phyloP scores from a whole-genome alignment of 2,329 filamentous ascomycete species.

The Periglandula ipomoeae region DNA sequence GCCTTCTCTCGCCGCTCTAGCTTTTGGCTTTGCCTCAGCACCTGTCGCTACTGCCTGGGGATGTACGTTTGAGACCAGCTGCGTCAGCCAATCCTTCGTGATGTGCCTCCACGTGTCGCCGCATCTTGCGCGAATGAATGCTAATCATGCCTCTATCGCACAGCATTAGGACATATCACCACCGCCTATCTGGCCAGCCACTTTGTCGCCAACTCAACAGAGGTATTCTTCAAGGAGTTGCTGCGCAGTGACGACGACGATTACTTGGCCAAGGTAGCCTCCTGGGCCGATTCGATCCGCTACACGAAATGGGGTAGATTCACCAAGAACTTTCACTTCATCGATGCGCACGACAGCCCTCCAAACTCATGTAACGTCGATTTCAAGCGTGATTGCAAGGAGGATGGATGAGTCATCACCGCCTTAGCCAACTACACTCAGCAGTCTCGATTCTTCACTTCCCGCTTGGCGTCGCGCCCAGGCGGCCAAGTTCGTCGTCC shows the following conservation, averaged over 20 bases:
- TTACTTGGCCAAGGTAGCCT: constrained; percentile 54
- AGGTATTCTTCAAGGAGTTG: constrained; percentile 46
- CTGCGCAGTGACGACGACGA: constrained; percentile 44
- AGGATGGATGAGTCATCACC: constrained; percentile 51
- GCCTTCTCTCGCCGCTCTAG: constrained; percentile 18
- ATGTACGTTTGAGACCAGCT: constrained; percentile 22
- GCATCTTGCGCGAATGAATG: not conserved
- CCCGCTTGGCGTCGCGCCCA: constrained; percentile 38
- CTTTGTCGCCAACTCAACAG: constrained; percentile 48
- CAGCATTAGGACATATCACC: constrained; percentile 56
- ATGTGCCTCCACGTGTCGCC: not conserved
- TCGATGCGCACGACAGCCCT: constrained; percentile 57
- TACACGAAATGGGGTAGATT: constrained; percentile 56
- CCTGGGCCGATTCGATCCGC: constrained; percentile 58
- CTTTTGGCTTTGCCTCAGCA: constrained; percentile 22
- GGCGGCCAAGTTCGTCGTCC: constrained; percentile 57
- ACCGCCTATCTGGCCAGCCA: constrained; percentile 54
- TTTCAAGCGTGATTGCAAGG: constrained; percentile 52
- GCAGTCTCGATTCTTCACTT: constrained; percentile 39
- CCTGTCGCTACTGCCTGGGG: constrained; percentile 32
- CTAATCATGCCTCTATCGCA: not conserved
- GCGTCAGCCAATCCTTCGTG: not conserved
- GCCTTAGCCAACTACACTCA: constrained; percentile 53
- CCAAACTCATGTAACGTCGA: constrained; percentile 48
- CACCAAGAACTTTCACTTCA: constrained; percentile 57